These are phyloP conservation scores for Plasmodium inui DNA, from an alignment of 169 alveolate genomes.

Conservation along the genomic window DNA sequence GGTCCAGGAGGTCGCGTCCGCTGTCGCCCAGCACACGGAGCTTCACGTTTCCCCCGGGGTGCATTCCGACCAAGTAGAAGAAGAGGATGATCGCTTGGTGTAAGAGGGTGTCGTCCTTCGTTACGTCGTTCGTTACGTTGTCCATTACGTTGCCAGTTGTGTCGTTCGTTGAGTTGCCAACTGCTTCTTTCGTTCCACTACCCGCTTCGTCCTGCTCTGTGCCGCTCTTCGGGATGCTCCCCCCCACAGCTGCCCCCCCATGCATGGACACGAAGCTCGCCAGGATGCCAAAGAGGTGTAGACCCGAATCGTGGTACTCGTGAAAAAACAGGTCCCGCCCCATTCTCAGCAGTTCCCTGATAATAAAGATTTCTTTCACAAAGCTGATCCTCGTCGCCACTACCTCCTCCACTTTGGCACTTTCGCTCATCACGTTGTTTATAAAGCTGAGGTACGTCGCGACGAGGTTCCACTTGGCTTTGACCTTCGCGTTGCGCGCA, in stretches of 20 bases:
- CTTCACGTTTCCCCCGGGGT: background rate
- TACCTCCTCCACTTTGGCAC: constrained; percentile 10
- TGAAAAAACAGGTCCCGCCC: constrained; percentile 16
- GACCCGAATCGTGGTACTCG: constrained; percentile 24
- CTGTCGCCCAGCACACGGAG: background rate
- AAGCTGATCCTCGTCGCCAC: background rate
- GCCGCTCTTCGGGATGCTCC: background rate
- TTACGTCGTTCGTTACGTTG: background rate
- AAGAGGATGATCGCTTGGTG: background rate
- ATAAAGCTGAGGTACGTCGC: constrained; percentile 12
- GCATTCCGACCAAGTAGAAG: background rate
- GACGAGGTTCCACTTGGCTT: constrained; percentile 12
- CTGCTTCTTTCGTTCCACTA: background rate
- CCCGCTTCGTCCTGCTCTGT: background rate
- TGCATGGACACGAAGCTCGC: constrained; percentile 42
- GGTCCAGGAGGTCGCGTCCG: background rate
- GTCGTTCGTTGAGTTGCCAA: background rate
- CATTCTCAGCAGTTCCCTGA: background rate
- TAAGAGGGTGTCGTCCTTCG: background rate
- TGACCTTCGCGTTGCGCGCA: background rate
- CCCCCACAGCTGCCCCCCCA: background rate
- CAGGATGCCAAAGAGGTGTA: constrained; percentile 20
- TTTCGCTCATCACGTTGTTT: constrained; percentile 7
- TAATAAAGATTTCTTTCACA: constrained; percentile 30
- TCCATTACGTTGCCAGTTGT: background rate